Conservation (phyloP, 2,329 filamentous ascomycete species). For the Sclerotinia minor region DNA sequence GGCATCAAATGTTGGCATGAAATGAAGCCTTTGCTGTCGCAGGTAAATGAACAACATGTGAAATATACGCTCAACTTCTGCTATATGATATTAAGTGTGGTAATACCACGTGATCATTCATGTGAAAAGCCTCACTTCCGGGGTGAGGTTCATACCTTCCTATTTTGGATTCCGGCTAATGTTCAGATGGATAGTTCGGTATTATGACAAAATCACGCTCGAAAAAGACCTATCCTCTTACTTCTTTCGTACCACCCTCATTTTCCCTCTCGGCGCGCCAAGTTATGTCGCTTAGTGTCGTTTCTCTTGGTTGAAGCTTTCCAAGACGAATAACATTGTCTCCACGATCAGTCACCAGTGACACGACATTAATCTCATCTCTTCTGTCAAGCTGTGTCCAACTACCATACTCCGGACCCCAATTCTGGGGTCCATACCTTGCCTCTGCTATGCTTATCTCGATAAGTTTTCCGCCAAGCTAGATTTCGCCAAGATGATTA, state of each 20-base stretch:
- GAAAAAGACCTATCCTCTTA: not conserved
- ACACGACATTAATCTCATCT: not conserved
- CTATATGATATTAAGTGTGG: not conserved
- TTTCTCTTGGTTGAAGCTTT: not conserved
- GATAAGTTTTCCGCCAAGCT: not conserved
- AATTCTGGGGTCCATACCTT: not conserved
- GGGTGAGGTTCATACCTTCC: not conserved
- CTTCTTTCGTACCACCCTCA: not conserved
- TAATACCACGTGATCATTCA: constrained; percentile 2
- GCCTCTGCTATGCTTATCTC: not conserved
- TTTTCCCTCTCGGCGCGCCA: not conserved
- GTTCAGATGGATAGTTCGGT: not conserved
- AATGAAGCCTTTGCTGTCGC: not conserved
- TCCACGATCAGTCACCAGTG: constrained; percentile 2
- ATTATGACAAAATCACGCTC: not conserved
- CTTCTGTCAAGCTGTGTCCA: not conserved
- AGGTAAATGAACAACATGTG: not conserved
- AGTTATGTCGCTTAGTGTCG: not conserved
- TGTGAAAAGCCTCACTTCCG: not conserved
- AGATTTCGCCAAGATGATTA: constrained; percentile 13
- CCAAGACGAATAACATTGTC: not conserved
- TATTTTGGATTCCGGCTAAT: constrained; percentile 12
- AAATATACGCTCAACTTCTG: not conserved
- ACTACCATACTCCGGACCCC: not conserved
- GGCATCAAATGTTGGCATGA: not conserved